Percentiles rank a stretch among this genome's conserved stretches.
phyloP scores from a whole-genome alignment of 768 basidiomycete genomes.

The Thelephora ganbajun region DNA sequence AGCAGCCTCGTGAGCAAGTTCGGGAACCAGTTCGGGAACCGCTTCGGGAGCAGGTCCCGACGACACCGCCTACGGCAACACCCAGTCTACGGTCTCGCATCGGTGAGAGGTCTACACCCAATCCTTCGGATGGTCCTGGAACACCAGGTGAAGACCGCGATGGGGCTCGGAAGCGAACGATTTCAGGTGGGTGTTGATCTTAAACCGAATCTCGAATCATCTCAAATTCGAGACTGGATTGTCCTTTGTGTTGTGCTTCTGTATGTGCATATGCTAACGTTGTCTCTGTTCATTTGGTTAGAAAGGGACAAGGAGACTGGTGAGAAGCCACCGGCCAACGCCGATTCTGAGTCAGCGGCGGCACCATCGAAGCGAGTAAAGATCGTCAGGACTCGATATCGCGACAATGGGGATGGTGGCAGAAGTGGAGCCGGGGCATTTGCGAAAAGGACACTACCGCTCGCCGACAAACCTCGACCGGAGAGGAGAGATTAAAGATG shows the following conservation, averaged over 20 bases:
- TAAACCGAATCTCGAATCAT: not conserved
- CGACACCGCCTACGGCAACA: constrained; percentile 2
- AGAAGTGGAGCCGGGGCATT: constrained; percentile 17
- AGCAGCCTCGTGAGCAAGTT: not conserved
- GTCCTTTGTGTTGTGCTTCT: no score
- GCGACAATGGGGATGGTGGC: constrained; percentile 7
- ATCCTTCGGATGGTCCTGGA: not conserved
- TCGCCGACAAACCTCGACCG: constrained; percentile 44
- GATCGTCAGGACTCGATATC: constrained; percentile 41
- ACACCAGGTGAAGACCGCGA: constrained; percentile 51
- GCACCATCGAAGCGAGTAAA: constrained; percentile 47
- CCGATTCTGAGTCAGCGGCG: constrained; percentile 18
- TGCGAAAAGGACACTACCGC: constrained; percentile 46
- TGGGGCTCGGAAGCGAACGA: constrained; percentile 47
- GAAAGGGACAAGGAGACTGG: constrained; percentile 52
- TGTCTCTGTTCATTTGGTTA: constrained; percentile 12
- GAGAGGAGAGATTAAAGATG: constrained; percentile 37
- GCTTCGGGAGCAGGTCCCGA: constrained; percentile 10
- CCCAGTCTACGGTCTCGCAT: constrained; percentile 42
- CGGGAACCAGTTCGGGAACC: not conserved
- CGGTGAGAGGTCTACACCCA: constrained; percentile 43
- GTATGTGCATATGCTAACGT: no score
- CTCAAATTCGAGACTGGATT: no score
- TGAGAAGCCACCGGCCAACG: constrained; percentile 16
- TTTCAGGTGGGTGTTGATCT: constrained; percentile 40